Evolutionary conservation across 2,329 filamentous ascomycete genomes (phyloP), one percentile per base, ranked within the genome.

Genomic region (Fusarium nodosum): DNA sequence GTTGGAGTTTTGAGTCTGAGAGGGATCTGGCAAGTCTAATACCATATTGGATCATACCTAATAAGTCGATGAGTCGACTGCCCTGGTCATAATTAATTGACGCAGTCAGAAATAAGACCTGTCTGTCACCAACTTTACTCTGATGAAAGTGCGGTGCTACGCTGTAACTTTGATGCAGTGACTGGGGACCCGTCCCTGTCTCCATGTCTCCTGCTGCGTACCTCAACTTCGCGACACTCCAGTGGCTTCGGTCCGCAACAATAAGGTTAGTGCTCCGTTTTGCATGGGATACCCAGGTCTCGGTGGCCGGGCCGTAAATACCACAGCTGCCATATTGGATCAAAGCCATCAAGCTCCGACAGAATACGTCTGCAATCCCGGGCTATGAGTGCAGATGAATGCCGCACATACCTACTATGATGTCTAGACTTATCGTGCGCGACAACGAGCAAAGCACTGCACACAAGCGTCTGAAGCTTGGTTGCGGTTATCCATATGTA

Each of bases 41-140:
- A 50, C 56, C 26, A 33, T 20, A 26, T 60, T 36, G 18, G 39
- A 53, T 65, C 60, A 51, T 61, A 56, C 60, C 60, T 46, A 69
- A 41, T 48, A 20, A 45, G 50, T 55, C 41, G 50, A 56, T 58
- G 12, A 44, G 48, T 55, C 42, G 34, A 48, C 34, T 64, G 39
- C 38, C 39, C 50, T 53, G 38, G 59, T 55, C 58, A 26, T 22
- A 39, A 39, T 46, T 60, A 47, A 55, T 52, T 61, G 31, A 65
- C 55, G 63, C 51, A 52, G 31, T 31, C 33, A 38, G 33, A 55
- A 47, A 33, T 41, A 45, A 61, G 54, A 45, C 41, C 36, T 51
- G 36, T 61, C 39, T 30, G 57, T 59, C 62, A 59, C 53, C 50
- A 46, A 22, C 42, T 56, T 39, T 56, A 41, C 22, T 44, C 13